A percentile compares a stretch with the other conserved stretches of the same genome.
Conservation (phyloP, 371 early-diverging fungal species). For the Massospora cicadina region DNA sequence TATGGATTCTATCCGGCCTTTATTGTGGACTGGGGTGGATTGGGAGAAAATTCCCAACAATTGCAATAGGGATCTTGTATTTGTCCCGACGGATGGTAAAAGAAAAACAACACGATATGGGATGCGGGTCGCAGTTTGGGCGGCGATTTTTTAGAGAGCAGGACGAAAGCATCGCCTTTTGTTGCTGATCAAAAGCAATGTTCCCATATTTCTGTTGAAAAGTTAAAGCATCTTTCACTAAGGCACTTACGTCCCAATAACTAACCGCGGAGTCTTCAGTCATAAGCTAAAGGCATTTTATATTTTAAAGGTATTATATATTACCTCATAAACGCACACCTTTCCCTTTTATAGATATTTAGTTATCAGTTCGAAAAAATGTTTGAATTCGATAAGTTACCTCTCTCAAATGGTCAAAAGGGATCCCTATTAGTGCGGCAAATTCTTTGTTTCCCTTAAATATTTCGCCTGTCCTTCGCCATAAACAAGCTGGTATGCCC, state of each 20-base stretch:
- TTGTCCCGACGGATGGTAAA: constrained; percentile 83
- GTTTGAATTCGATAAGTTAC: constrained; percentile 17
- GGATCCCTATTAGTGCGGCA: constrained; percentile 65
- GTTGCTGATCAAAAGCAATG: constrained; percentile 85
- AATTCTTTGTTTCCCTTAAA: constrained; percentile 88
- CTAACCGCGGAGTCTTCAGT: constrained; percentile 78
- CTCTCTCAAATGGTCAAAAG: constrained; percentile 50
- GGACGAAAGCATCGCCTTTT: constrained; percentile 85
- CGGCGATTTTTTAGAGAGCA: constrained; percentile 42
- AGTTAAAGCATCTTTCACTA: too few relatives aligned
- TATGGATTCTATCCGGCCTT: too few relatives aligned
- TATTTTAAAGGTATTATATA: not conserved
- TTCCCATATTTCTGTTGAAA: constrained; percentile 83
- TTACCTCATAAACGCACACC: constrained; percentile 65
- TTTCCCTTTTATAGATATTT: constrained; percentile 25
- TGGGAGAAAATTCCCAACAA: constrained; percentile 73
- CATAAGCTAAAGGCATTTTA: constrained; percentile 32
- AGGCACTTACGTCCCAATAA: constrained; percentile 63
- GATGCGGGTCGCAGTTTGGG: not conserved
- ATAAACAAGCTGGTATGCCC: constrained; percentile 84
- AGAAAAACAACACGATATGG: constrained; percentile 69
- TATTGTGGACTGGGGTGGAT: constrained; percentile 14
- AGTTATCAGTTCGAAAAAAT: not conserved
- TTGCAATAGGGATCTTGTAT: constrained; percentile 64
- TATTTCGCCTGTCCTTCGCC: constrained; percentile 90